phyloP scores from a whole-genome alignment of 2,329 filamentous ascomycete genomes.

The Fonsecaea erecta region DNA sequence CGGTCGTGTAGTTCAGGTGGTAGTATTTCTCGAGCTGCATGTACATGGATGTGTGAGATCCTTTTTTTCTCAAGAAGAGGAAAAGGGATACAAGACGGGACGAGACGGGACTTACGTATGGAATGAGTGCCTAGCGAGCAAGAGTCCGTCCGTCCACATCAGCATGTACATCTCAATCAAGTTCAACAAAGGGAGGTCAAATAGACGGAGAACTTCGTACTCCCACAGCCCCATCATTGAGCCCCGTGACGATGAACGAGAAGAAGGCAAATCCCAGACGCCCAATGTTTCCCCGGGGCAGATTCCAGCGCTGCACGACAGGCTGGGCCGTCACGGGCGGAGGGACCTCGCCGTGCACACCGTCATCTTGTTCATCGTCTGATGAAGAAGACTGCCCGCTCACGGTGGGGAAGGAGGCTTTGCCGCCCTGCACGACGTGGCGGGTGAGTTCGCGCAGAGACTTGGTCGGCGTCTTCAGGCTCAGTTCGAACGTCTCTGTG shows the following conservation, averaged over 20 bases:
- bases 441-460: conserved; percentile 27
- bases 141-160: neutral
- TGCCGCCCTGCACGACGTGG: conserved; percentile 17
- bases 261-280: conserved; percentile 55
- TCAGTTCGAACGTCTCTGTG: conserved; percentile 28
- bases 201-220: conserved; percentile 35
- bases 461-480: conserved; percentile 26
- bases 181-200: neutral
- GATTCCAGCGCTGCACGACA: conserved; percentile 60
- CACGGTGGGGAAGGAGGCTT: neutral
- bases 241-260: conserved; percentile 61
- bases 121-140: conserved; percentile 30
- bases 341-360: conserved; percentile 2
- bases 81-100: neutral
- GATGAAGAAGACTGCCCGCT: neutral
- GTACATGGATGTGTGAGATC: conserved; percentile 29
- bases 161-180: neutral
- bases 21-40: conserved; percentile 49
- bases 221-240: conserved; percentile 62
- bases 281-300: conserved; percentile 60
- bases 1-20: conserved; percentile 49
- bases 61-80: conserved; percentile 38
- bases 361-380: neutral
- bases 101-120: conserved; percentile 32
- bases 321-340: conserved; percentile 18